These are phyloP conservation scores for Apostasia shenzhenica DNA, from an alignment of 106 monocot species.

Conservation along the genomic window DNA sequence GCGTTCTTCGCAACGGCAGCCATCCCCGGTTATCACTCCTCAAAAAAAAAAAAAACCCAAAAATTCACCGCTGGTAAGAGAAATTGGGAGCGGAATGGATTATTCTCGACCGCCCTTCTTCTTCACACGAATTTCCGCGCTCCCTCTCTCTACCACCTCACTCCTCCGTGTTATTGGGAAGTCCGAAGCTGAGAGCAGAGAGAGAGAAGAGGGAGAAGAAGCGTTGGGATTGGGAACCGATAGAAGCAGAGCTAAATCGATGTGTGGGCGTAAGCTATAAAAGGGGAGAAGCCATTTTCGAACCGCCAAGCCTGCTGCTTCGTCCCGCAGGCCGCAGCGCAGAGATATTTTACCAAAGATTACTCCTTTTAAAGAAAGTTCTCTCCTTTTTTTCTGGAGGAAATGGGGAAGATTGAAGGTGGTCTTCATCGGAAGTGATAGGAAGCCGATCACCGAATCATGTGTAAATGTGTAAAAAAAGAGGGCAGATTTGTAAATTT, in stretches of 20 bases:
- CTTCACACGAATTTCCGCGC: neutral
- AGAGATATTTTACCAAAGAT: too few relatives aligned
- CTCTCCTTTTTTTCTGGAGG: too few relatives aligned
- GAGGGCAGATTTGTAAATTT: too few relatives aligned
- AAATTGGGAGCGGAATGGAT: neutral
- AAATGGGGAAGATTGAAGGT: too few relatives aligned
- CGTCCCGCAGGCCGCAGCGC: too few relatives aligned
- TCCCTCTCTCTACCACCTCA: neutral
- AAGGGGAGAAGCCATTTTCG: neutral
- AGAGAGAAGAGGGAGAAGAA: neutral
- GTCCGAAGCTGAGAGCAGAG: neutral
- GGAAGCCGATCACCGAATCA: too few relatives aligned
- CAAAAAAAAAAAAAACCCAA: neutral
- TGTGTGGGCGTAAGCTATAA: neutral
- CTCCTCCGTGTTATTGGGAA: neutral
- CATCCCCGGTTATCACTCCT: conserved; percentile 14
- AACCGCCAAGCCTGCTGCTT: too few relatives aligned
- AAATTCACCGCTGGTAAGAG: neutral
- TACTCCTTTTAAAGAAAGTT: too few relatives aligned
- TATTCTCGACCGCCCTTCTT: neutral
- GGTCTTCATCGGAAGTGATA: too few relatives aligned
- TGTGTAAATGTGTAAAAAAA: too few relatives aligned
- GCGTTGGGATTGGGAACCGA: neutral
- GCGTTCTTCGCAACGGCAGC: conserved; percentile 34
- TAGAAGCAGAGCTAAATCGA: neutral